Percentiles rank a stretch among this genome's conserved stretches.
phyloP scores from a whole-genome alignment of 2,329 filamentous ascomycete species.

The Aspergillus persii region DNA sequence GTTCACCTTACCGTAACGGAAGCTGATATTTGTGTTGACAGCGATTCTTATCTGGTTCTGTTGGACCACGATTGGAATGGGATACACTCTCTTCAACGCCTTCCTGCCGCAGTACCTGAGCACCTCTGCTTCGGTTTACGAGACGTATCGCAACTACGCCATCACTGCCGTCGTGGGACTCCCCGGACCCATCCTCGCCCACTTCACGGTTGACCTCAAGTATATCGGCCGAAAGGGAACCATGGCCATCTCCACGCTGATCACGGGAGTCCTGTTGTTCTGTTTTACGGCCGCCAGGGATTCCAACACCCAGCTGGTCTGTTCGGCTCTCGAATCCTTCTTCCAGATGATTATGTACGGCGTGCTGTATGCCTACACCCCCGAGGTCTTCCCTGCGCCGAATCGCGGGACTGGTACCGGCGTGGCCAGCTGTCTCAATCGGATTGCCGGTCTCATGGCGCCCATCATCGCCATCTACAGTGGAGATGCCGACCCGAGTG shows the following conservation, averaged over 20 bases:
- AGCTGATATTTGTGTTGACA: conserved; percentile 4
- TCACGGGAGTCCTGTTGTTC: conserved; percentile 55
- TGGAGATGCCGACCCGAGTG: not conserved
- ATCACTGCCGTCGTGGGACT: conserved; percentile 76
- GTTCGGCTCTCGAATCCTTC: conserved; percentile 52
- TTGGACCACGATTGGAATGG: conserved; percentile 82
- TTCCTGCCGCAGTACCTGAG: conserved; percentile 83
- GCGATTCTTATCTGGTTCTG: conserved; percentile 67
- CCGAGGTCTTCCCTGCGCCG: conserved; percentile 54
- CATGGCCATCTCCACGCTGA: conserved; percentile 52
- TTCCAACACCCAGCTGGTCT: conserved; percentile 49
- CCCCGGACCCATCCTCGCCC: conserved; percentile 72
- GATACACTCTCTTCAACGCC: conserved; percentile 83
- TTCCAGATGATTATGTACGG: conserved; percentile 56
- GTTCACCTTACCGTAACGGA: conserved; percentile 24
- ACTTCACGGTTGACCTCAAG: conserved; percentile 69
- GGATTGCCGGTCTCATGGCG: conserved; percentile 42
- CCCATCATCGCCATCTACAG: conserved; percentile 35
- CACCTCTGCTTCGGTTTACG: conserved; percentile 48
- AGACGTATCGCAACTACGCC: conserved; percentile 73
- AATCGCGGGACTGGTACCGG: conserved; percentile 53
- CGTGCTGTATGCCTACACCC: conserved; percentile 55
- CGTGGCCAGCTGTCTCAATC: conserved; percentile 39
- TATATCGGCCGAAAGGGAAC: conserved; percentile 59
- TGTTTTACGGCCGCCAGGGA: conserved; percentile 52